Conservation (phyloP, 2,329 filamentous ascomycete species). For the Pseudogymnoascus sp. region DNA sequence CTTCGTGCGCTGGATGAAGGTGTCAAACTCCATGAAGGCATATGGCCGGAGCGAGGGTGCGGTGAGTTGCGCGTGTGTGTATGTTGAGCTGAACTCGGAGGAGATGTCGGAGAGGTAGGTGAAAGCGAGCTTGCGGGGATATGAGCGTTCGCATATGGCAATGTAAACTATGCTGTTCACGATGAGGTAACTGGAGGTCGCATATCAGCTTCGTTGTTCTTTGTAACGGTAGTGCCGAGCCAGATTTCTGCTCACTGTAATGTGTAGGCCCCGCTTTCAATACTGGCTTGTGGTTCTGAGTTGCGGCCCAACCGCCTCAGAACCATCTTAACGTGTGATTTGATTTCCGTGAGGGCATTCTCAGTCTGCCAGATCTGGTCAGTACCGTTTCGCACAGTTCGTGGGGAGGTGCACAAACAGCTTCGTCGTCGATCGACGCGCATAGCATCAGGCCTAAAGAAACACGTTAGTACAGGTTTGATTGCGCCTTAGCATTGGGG, state of each 20-base stretch:
- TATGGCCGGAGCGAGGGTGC: constrained; percentile 76
- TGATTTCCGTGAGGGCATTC: constrained; percentile 74
- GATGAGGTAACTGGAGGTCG: constrained; percentile 66
- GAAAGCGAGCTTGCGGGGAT: constrained; percentile 96
- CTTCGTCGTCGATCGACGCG: constrained; percentile 87
- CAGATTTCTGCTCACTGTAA: constrained; percentile 60
- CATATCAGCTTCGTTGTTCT: neutral
- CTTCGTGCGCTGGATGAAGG: constrained; percentile 88
- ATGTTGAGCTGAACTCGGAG: constrained; percentile 82
- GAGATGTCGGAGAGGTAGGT: constrained; percentile 93
- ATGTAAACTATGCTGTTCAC: constrained; percentile 79
- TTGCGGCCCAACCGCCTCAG: constrained; percentile 82
- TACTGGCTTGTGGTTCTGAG: constrained; percentile 82
- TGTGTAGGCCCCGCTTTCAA: constrained; percentile 76
- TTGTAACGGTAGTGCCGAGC: neutral
- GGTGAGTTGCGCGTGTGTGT: constrained; percentile 67
- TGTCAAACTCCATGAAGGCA: constrained; percentile 97
- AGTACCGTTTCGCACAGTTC: neutral
- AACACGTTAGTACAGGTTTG: neutral
- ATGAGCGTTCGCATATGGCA: constrained; percentile 86
- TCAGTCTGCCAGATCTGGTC: constrained; percentile 45
- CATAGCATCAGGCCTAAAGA: constrained; percentile 80
- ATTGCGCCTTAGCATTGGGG: neutral
- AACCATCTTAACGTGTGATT: constrained; percentile 83
- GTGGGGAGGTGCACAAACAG: constrained; percentile 40